Conservation (phyloP, 1,284 basidiomycete species). For the Cryptococcus sp. region DNA sequence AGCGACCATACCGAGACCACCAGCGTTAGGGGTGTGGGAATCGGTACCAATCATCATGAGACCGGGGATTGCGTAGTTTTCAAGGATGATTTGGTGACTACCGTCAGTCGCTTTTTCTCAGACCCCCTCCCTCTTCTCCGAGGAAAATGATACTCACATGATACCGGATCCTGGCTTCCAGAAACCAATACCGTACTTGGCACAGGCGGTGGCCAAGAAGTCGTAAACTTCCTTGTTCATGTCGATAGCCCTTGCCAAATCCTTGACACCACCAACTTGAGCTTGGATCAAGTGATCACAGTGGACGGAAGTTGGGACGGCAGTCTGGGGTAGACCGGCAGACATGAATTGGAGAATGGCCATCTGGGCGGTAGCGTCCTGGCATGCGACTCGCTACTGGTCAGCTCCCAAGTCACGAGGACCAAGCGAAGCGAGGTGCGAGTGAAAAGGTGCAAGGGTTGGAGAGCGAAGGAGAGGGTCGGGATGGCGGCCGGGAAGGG, state of each 20-base stretch:
- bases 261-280: constrained; percentile 38
- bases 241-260: constrained; percentile 62
- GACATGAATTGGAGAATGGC: constrained; percentile 97
- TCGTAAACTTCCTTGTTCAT: constrained; percentile 97
- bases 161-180: constrained; percentile 91
- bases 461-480: no score
- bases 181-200: constrained; percentile 85
- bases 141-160: constrained; percentile 99
- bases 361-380: constrained; percentile 92
- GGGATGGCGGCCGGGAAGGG: no score
- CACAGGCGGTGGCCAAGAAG: constrained; percentile 91
- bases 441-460: no score
- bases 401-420: constrained; percentile 4
- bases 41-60: constrained; percentile 64
- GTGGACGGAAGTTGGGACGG: constrained; percentile 81
- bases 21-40: constrained; percentile 97
- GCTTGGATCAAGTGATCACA: constrained; percentile 97
- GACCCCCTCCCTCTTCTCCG: constrained; percentile 92
- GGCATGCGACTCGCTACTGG: constrained; percentile 90
- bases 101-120: no score
- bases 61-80: constrained; percentile 85
- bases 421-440: no score
- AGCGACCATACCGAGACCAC: constrained; percentile 94
- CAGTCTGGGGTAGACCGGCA: constrained; percentile 76
- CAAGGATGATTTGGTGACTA: constrained; percentile 97